phyloP scores from a whole-genome alignment of 805 yeast species.

The Jamesozyma piceae region DNA sequence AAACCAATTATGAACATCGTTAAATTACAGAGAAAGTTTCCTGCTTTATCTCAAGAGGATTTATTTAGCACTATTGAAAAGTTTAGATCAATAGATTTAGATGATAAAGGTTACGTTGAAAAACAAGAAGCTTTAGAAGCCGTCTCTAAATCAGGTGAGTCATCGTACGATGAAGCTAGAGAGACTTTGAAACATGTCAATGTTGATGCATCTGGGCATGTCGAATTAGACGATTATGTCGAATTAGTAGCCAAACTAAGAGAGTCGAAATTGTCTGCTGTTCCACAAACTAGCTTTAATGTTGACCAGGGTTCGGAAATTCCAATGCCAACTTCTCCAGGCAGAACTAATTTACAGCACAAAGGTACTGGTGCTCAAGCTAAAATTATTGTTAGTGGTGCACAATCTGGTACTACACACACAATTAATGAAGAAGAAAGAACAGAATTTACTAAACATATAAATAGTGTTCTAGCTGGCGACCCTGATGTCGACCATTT shows the following conservation, averaged over 20 bases:
- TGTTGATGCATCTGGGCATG: constrained; percentile 95
- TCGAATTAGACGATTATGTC: constrained; percentile 91
- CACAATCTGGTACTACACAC: constrained; percentile 87
- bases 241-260: constrained; percentile 73
- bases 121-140: constrained; percentile 83
- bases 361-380: constrained; percentile 53
- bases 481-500: constrained; percentile 77
- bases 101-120: constrained; percentile 91
- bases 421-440: constrained; percentile 96
- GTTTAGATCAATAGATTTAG: constrained; percentile 75
- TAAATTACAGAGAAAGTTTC: constrained; percentile 70
- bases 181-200: constrained; percentile 84
- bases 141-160: constrained; percentile 68
- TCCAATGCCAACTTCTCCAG: constrained; percentile 25
- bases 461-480: constrained; percentile 83
- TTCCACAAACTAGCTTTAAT: constrained; percentile 26
- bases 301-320: constrained; percentile 7
- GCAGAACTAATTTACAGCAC: constrained; percentile 33
- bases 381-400: constrained; percentile 74
- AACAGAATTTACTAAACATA: constrained; percentile 90
- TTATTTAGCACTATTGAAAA: constrained; percentile 77
- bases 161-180: constrained; percentile 84
- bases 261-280: constrained; percentile 30
- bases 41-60: constrained; percentile 77
- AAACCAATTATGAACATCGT: constrained; percentile 47